phyloP scores from a whole-genome alignment of 2,329 filamentous ascomycete species.

The Neofusicoccum kwambonambiense region DNA sequence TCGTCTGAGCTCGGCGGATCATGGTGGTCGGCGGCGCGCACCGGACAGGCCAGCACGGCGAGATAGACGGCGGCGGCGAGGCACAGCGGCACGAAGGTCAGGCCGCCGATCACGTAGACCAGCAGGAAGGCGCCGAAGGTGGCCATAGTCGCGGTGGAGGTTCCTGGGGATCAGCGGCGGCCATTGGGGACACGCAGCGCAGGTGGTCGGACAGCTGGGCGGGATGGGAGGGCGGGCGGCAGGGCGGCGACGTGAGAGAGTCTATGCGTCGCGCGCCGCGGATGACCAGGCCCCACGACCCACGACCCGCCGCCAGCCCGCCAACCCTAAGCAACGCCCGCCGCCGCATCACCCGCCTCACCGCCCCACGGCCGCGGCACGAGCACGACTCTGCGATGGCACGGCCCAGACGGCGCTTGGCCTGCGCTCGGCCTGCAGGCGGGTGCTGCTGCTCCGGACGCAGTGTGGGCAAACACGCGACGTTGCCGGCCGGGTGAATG shows the following conservation, averaged over 20 bases:
- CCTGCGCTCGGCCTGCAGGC: too few relatives aligned
- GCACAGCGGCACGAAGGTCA: conserved; percentile 81
- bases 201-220: neutral
- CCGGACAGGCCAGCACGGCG: conserved; percentile 67
- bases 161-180: neutral
- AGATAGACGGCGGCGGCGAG: conserved; percentile 61
- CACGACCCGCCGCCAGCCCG: too few relatives aligned
- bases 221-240: neutral
- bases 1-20: conserved; percentile 57
- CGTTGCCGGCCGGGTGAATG: too few relatives aligned
- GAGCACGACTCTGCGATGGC: too few relatives aligned
- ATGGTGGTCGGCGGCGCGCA: conserved; percentile 45
- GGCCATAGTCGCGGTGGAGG: conserved; percentile 25
- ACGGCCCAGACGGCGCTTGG: too few relatives aligned
- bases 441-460: too few relatives aligned
- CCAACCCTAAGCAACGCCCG: too few relatives aligned
- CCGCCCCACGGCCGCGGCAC: too few relatives aligned
- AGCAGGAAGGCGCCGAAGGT: conserved; percentile 59
- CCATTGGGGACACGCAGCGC: conserved; percentile 14
- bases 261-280: neutral
- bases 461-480: too few relatives aligned
- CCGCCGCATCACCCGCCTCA: too few relatives aligned
- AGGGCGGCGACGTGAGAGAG: neutral
- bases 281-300: too few relatives aligned
- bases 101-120: conserved; percentile 79